Evolutionary conservation across 805 yeast species (phyloP).

Genomic region (Clavispora asparagi): DNA sequence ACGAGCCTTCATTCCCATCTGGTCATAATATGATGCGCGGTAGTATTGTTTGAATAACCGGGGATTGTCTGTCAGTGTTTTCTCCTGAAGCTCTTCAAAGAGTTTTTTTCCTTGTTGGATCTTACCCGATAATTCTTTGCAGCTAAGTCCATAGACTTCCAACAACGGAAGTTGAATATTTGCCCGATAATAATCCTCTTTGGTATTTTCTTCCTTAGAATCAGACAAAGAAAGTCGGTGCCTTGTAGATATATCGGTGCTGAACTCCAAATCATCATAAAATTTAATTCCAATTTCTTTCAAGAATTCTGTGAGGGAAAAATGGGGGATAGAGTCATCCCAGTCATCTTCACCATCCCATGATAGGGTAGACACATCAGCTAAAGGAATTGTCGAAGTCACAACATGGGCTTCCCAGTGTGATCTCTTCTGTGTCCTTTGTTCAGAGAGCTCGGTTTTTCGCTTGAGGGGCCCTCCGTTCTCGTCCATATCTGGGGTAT

Average conservation of each 20-base stretch:
- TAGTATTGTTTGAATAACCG: conserved; percentile 46
- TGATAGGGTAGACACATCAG: background rate
- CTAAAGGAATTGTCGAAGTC: conserved; percentile 6
- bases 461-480: background rate
- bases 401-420: background rate
- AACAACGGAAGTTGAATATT: conserved; percentile 37
- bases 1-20: conserved; percentile 40
- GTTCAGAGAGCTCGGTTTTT: background rate
- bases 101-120: conserved; percentile 44
- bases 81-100: conserved; percentile 45
- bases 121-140: conserved; percentile 48
- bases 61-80: conserved; percentile 43
- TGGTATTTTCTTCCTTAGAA: conserved; percentile 5
- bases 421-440: background rate
- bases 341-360: conserved; percentile 14
- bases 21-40: conserved; percentile 31
- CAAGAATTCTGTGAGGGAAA: conserved; percentile 35
- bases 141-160: conserved; percentile 49
- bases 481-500: background rate
- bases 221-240: conserved; percentile 16
- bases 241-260: conserved; percentile 19
- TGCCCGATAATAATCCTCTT: conserved; percentile 34
- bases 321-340: conserved; percentile 14
- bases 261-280: conserved; percentile 42
- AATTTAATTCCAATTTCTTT: conserved; percentile 37